A percentile compares a stretch with the other conserved stretches of the same genome.
Conservation (phyloP, 192 early-diverging fungal genomes). For the Linnemannia hyalina region DNA sequence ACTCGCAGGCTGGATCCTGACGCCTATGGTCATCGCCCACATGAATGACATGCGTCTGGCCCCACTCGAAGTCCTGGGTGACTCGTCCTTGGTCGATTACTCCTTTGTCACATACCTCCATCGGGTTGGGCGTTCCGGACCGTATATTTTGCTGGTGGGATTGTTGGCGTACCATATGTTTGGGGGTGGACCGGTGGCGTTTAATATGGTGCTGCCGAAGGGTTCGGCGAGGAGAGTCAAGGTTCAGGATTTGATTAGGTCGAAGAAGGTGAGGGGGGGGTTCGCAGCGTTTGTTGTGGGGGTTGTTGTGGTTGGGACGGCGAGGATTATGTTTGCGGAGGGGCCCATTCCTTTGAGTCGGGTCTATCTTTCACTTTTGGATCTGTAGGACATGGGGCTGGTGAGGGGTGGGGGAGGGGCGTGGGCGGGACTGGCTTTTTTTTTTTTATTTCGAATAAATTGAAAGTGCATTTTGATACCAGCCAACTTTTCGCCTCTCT, state of each 20-base stretch:
- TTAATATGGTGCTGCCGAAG: conserved; percentile 33
- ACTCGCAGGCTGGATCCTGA: conserved; percentile 49
- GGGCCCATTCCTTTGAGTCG: conserved; percentile 28
- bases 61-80: conserved; percentile 24
- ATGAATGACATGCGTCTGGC: conserved; percentile 14
- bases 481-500: not conserved
- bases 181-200: conserved; percentile 24
- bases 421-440: not conserved
- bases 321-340: conserved; percentile 23
- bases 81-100: conserved; percentile 48
- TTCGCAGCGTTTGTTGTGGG: conserved; percentile 24
- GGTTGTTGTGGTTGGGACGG: conserved; percentile 24
- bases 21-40: conserved; percentile 49
- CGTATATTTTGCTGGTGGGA: conserved; percentile 26
- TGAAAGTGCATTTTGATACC: not conserved
- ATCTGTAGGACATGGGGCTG: not conserved
- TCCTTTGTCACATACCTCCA: conserved; percentile 24
- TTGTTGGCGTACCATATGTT: conserved; percentile 39
- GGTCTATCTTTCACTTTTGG: conserved; percentile 13
- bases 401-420: not conserved
- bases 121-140: conserved; percentile 6
- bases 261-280: not conserved
- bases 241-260: conserved; percentile 21
- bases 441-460: not conserved
- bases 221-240: not conserved